Evolutionary conservation across 139 green algal genomes (phyloP), one percentile per base, ranked within the genome.

Genomic region (Chlamydomonas sphaeroides): DNA sequence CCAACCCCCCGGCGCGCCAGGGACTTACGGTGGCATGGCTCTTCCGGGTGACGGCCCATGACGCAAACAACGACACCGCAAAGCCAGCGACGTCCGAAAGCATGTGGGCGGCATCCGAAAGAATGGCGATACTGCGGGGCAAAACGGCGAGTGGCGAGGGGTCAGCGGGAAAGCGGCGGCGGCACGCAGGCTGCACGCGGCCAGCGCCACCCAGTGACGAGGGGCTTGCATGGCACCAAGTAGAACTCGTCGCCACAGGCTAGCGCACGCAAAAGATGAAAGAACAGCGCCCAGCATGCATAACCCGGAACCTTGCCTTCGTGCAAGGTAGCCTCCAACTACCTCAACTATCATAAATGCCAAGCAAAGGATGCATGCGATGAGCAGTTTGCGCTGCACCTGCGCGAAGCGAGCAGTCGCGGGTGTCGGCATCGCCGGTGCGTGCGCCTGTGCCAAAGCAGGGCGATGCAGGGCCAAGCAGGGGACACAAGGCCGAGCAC

Each of bases 41-140:
- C 20, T 71, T 70, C 61, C 85, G 83, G 4, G 89, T 90, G 39
- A 86, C 87, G 2, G 87, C 84, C 69, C 84, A 91, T 1, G 87
- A 79, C 28, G 94, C 95, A 84, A 96, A 92, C 59, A 97, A 82
- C 18, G 94, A 94, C 20, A 98, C 91, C 7, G 84, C 91, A 80
- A 98, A 98, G 53, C 93, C 93, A 5, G 84, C 88, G 17, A 96
- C 93, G 66, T 99, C 96, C 6, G 94, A 98, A n/a, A 99, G 90
- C 80, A 99, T 93, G 88, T 99, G 96, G 1, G 95, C 96, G 3
- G 96, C 96, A 82, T 99, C 96, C 5, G 96, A 96, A 80, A 98
- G 91, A 84, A 99, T 98, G 62, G 96, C 96, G 30, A 99, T 88
- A 65, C 93, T 97, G 91, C 73, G 83, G 11, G 53, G 28, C n/a